Conservation (phyloP, 2,329 filamentous ascomycete genomes). For the Hypocreales sp. region DNA sequence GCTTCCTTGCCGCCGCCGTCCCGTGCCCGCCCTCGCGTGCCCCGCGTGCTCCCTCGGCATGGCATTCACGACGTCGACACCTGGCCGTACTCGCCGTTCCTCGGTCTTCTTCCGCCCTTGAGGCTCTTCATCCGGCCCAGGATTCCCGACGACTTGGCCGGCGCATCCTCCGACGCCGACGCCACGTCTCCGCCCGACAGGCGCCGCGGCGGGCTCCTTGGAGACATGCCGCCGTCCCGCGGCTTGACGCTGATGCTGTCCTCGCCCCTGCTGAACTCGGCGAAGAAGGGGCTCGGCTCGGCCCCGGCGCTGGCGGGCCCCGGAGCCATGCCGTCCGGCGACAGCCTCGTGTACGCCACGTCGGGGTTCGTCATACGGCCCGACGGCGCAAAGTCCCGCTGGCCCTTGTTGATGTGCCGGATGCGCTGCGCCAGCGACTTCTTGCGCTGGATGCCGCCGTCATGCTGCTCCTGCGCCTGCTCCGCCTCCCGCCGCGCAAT, state of each 20-base stretch:
- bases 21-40: too few species aligned
- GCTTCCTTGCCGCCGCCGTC: too few species aligned
- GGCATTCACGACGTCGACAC: too few species aligned
- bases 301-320: constrained; percentile 14
- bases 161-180: constrained; percentile 17
- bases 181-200: constrained; percentile 28
- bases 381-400: constrained; percentile 41
- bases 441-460: constrained; percentile 62
- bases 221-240: constrained; percentile 22
- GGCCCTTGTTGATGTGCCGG: constrained; percentile 64
- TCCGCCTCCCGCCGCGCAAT: constrained; percentile 64
- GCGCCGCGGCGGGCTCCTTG: constrained; percentile 32
- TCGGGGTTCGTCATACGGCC: constrained; percentile 45
- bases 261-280: constrained; percentile 50
- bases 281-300: constrained; percentile 62
- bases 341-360: constrained; percentile 23
- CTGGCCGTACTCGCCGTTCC: constrained; percentile 12
- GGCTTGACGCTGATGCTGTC: constrained; percentile 33
- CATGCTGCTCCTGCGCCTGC: constrained; percentile 40
- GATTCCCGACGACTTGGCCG: constrained; percentile 43
- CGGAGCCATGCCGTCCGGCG: constrained; percentile 20
- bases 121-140: constrained; percentile 69
- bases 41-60: too few species aligned
- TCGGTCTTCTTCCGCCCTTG: constrained; percentile 46
- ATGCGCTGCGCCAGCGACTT: constrained; percentile 91